Conservation (phyloP, 108 stramenopile species). For the Pseudonitzschia multistriata region DNA sequence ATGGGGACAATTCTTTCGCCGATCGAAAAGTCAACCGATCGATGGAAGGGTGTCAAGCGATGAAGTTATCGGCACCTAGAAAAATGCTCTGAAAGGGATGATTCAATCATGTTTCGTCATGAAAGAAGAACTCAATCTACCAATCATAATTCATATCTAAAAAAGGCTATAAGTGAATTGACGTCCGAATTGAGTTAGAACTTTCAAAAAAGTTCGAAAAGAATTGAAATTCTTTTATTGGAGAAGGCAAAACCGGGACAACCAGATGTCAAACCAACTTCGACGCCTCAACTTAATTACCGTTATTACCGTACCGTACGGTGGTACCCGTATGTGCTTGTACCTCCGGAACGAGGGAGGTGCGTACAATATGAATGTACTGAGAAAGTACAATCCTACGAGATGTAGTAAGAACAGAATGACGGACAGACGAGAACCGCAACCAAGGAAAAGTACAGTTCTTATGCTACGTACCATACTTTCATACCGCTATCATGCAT, state of each 20-base stretch:
- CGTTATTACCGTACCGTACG: no score
- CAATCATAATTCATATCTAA: neutral
- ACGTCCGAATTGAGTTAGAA: conserved; percentile 3
- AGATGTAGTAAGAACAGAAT: no score
- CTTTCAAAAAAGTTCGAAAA: conserved; percentile 7
- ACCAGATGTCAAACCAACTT: no score
- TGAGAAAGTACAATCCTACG: no score
- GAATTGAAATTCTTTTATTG: neutral
- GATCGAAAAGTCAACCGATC: neutral
- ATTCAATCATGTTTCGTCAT: neutral
- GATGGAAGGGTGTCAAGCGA: neutral
- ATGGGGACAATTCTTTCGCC: conserved; percentile 2
- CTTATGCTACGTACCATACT: no score
- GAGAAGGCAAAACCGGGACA: neutral
- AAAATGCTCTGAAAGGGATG: neutral
- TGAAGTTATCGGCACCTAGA: neutral
- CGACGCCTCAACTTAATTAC: no score
- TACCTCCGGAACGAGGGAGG: no score
- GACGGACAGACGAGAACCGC: no score
- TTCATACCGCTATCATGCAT: no score
- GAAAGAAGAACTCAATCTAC: neutral
- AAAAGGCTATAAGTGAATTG: neutral
- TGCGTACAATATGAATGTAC: no score
- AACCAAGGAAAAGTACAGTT: no score
- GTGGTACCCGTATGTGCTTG: no score